Base-by-base conservation (phyloP, 2,329 filamentous ascomycete genomes). In the Diaporthe capsici region DNA sequence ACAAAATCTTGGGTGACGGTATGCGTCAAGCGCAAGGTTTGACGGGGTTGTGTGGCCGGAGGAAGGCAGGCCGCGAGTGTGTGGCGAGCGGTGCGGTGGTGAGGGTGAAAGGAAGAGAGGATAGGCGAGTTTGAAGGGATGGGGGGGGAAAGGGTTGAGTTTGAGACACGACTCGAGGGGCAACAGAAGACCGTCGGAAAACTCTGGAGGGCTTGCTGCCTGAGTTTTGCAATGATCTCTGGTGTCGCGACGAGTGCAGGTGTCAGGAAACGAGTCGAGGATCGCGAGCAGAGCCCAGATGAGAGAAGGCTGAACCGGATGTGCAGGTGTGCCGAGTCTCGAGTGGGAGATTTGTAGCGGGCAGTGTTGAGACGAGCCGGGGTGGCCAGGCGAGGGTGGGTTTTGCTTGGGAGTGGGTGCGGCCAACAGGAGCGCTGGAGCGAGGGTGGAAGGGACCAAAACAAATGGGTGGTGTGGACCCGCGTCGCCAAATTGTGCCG, bases 101-200 rank as follows among this genome's bases (percentile, higher is more conserved):
- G 13, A 68, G 65, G 47, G 17, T 68, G 13, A 47, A 42, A 25
- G 42, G 31, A 37, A 47, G 37, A 53, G 51, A 47, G 55, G 22
- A 53, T 31, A 22, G 68, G 63, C 68, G 60, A 37, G 37, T 42
- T 42, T 65, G 53, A 51, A 34, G 42, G 58, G 71, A 25, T 58
- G 53, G 39, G 25, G 31, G 31, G n/a, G 58, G 63, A 47, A 53
- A 44, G 28, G 39, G 68, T 51, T 58, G 68, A 58, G 28, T 67
- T 49, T 68, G 67, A 76, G 68, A 76, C 75, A 75, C 75, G 68
- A 75, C 75, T 75, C 75, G 75, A 76, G 55, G 75, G 65, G 67
- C 73, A 63, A 37, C 63, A 71, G 60, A 70, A 60, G 60, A 70
- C 20, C 42, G 58, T 57, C 68, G 61, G 58, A 75, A 73, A 72